Conservation (phyloP, 495 filamentous ascomycete genomes). For the Chaetomium fimeti region DNA sequence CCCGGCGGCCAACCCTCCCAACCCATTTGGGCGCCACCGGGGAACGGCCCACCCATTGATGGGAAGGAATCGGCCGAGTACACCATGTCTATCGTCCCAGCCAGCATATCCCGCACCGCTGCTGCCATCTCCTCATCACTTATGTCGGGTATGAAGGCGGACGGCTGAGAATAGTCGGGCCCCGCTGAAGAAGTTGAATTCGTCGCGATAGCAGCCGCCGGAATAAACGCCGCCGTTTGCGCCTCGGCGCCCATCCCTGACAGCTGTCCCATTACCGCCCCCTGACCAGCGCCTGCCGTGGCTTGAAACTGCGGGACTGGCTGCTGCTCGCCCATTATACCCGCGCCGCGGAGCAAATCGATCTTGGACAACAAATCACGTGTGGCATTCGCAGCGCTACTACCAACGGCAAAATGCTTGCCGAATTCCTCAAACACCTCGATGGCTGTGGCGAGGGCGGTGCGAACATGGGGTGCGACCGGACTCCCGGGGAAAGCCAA, state of each 20-base stretch:
- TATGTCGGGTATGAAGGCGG: not conserved
- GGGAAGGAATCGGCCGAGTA: constrained; percentile 3
- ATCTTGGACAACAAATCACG: constrained; percentile 24
- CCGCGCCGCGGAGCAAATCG: not conserved
- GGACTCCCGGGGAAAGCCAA: constrained; percentile 43
- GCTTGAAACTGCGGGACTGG: not conserved
- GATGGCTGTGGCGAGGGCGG: constrained; percentile 42
- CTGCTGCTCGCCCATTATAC: not conserved
- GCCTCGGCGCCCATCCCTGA: too few species aligned
- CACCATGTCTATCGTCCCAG: constrained; percentile 3
- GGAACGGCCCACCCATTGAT: not conserved
- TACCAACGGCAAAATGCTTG: constrained; percentile 45
- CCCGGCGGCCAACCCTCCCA: not conserved
- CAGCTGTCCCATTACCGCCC: too few species aligned
- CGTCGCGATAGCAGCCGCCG: not conserved
- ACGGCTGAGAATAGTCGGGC: not conserved
- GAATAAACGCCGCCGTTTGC: too few species aligned
- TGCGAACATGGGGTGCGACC: constrained; percentile 17
- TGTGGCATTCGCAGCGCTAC: constrained; percentile 45
- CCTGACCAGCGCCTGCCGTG: too few species aligned
- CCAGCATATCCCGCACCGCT: constrained; percentile 5
- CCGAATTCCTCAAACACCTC: constrained; percentile 49
- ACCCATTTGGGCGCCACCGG: not conserved
- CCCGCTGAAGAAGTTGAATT: too few species aligned
- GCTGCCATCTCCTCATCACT: not conserved